Percentiles rank a stretch among this genome's conserved stretches.
These are phyloP conservation scores for Mycena citricolor DNA, from an alignment of 1,284 basidiomycete species.

Conservation along the genomic window DNA sequence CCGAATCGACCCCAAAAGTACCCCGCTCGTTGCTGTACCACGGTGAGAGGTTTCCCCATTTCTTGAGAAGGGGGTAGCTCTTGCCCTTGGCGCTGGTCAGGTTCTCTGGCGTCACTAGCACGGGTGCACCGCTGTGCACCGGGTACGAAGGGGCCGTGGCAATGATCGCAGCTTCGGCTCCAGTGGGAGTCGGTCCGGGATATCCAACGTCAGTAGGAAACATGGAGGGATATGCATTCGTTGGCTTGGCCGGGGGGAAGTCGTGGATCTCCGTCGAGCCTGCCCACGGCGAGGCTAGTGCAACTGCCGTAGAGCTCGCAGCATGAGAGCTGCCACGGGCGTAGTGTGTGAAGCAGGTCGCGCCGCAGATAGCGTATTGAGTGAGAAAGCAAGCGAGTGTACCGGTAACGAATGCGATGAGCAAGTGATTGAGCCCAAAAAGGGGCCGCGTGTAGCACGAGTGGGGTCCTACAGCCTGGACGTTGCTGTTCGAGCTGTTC, in stretches of 20 bases:
- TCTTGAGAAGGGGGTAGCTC: constrained; percentile 64
- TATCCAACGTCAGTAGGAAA: constrained; percentile 81
- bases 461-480: background rate
- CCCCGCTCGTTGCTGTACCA: constrained; percentile 76
- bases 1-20: constrained; percentile 72
- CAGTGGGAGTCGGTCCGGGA: constrained; percentile 81
- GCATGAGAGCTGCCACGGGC: constrained; percentile 5
- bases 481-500: background rate
- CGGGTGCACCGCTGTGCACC: constrained; percentile 22
- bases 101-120: constrained; percentile 17
- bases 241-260: constrained; percentile 72
- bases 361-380: constrained; percentile 41
- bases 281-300: constrained; percentile 57
- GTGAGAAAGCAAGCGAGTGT: constrained; percentile 41
- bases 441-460: constrained; percentile 26
- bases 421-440: constrained; percentile 38
- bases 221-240: constrained; percentile 63
- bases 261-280: constrained; percentile 69
- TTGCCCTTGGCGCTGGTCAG: constrained; percentile 32
- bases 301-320: constrained; percentile 18
- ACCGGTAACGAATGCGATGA: constrained; percentile 45
- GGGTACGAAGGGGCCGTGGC: constrained; percentile 63
- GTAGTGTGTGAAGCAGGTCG: constrained; percentile 30
- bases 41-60: constrained; percentile 84
- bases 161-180: constrained; percentile 76